Evolutionary conservation across 352 stramenopile species (phyloP).

Genomic region (Pythium myriotylum): DNA sequence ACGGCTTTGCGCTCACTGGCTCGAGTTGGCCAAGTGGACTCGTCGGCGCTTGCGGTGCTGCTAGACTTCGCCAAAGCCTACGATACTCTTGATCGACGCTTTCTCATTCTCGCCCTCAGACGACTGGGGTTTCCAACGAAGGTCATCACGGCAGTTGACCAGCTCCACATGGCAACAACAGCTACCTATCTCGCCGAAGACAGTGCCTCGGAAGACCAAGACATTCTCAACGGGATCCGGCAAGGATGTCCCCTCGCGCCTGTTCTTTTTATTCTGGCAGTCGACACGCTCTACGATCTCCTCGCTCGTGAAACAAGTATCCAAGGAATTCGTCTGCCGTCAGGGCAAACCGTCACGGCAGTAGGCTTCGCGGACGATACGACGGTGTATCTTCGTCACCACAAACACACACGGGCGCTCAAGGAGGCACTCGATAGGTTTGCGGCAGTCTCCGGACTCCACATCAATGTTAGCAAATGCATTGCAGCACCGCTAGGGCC

Average conservation of each 20-base stretch:
- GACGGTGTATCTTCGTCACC: not conserved
- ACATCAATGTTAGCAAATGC: not conserved
- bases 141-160: not conserved
- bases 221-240: slow-evolving; percentile 5
- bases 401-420: not conserved
- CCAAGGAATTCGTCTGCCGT: not conserved
- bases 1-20: too few relatives aligned
- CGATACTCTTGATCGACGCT: not conserved
- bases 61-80: slow-evolving; percentile 8
- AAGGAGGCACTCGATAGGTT: not conserved
- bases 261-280: not conserved
- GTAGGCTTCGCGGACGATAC: slow-evolving; percentile 3
- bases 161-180: slow-evolving; percentile 1
- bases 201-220: not conserved
- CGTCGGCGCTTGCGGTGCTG: not conserved
- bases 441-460: not conserved
- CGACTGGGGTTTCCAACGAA: not conserved
- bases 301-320: not conserved
- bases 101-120: not conserved
- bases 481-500: too few relatives aligned
- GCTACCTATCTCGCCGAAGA: not conserved
- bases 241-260: slow-evolving; percentile 4
- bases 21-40: not conserved
- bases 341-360: not conserved
- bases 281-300: not conserved